Base-by-base conservation (phyloP, 139 green algal species). In the Penium margaritaceum region DNA sequence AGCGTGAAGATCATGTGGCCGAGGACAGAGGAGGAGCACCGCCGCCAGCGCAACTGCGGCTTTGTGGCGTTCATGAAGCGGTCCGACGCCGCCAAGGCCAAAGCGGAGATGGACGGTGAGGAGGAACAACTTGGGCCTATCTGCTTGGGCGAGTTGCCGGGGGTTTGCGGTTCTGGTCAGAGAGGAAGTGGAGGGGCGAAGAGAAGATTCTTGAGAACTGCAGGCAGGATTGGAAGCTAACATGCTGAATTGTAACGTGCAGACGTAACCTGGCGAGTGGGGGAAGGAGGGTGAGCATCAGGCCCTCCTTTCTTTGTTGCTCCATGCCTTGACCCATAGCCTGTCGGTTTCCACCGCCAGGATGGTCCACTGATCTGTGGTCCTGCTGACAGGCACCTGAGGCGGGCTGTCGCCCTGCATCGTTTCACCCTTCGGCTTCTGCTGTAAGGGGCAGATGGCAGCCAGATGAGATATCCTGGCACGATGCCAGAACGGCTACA, bases 1-100 rank as follows among this genome's bases (percentile, higher is more conserved):
- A 93, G 86, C 62, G 90, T 98, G 30, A 98, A 98, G 83, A 88
- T 98, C 47, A 96, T 97, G 92, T 98, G 93, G 93, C 93, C 93
- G 2, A 83, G 93, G 15, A 88, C 92, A 41, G 93, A 97, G 67
- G 92, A 97, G 74, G 89, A 97, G 84, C 84, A 86, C 24, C 78
- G 84, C 24, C 82, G 88, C n/a, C 84, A 81, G 6, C 79, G 90
- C 44, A 95, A 96, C 84, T 93, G 82, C 74, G 93, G 93, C 67
- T 98, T 97, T 77, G 90, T 97, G 24, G 90, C 91, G 2, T 98
- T 96, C 83, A 98, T 97, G 93, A 57, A 32, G 12, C 9, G 60
- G 15, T 30, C 37, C 9, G 69, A 57, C 29, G 80, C 80, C 7
- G 21, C 39, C 38, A 72, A 69, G 5, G 91, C 91, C 0, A 85